Evolutionary conservation across 2,329 filamentous ascomycete species (phyloP), one percentile per base, ranked within the genome.

Genomic region (Paraphaeosphaeria sporulosa): DNA sequence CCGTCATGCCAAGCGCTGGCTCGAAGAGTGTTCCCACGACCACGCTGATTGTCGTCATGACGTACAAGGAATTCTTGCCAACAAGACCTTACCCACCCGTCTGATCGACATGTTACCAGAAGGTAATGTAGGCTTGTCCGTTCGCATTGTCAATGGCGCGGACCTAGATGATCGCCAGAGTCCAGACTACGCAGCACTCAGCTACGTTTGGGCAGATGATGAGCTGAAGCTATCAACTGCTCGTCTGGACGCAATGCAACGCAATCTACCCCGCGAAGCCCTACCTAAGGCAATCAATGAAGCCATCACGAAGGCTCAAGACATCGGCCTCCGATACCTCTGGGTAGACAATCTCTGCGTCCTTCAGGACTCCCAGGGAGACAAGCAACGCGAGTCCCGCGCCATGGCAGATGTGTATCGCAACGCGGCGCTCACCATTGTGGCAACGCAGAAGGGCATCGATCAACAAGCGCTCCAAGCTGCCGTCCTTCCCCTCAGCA

Each of bases 281-380:
- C 65, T 78, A 5, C 64, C 74, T 12, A 55, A 55, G 5, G 57
- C 64, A 34, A 57, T 77, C 30, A 65, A 70, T 12, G 62, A 71
- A 50, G 75, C 73, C 7, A 73, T 78, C 44, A 46, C 64, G 30
- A 64, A 69, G 27, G 66, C 70, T 4, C 63, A 66, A 17, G 61
- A 59, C 12, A 65, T 76, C 12, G 75, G 75, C 47, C 67, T 68
- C 58, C 67, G 71, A 12, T 78, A 77, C 57, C 60, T 75, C 38
- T 78, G 75, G 75, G 48, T 70, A 23, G 75, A 78, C 56, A 70
- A 68, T 0, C 72, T 78, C 9, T 78, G 75, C 50, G 59, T 77
- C 4, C n/a, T 73, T 1, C 75, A 78, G 52, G 74, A 78, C 38
- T 73, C 69, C 1, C 62, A 71, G 15, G 61, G 64, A 42, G 73